Percentiles rank a stretch among this genome's conserved stretches.
Conservation (phyloP, 1,284 basidiomycete species). For the Cryptococcus neoformans region DNA sequence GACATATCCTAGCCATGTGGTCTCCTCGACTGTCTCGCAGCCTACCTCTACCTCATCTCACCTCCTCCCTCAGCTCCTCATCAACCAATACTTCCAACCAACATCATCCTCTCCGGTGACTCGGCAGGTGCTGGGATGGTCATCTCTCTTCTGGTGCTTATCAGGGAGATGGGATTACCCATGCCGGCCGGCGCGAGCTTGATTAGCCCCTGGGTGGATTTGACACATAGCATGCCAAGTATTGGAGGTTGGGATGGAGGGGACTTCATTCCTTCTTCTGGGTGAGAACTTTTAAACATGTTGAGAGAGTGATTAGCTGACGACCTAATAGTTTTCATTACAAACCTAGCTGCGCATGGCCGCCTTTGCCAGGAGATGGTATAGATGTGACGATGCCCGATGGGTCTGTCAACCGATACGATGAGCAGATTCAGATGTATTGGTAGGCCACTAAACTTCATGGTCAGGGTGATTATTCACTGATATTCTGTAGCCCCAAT, state of each 20-base stretch:
- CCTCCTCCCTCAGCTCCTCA: constrained; percentile 66
- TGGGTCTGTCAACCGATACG: constrained; percentile 28
- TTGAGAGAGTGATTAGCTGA: not conserved
- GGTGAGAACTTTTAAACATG: constrained; percentile 6
- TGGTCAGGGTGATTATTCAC: not conserved
- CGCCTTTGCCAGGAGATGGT: constrained; percentile 41
- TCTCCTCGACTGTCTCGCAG: constrained; percentile 47
- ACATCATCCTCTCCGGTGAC: constrained; percentile 83
- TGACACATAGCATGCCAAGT: constrained; percentile 91
- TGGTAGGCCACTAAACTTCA: constrained; percentile 26
- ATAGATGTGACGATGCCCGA: constrained; percentile 34
- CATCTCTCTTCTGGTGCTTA: constrained; percentile 77
- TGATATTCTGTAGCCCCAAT: constrained; percentile 45
- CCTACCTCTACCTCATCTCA: constrained; percentile 63
- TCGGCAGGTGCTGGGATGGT: constrained; percentile 89
- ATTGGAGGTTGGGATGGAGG: constrained; percentile 52
- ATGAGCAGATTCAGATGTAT: constrained; percentile 55
- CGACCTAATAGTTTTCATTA: constrained; percentile 42
- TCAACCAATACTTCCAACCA: constrained; percentile 69
- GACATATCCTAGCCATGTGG: constrained; percentile 48
- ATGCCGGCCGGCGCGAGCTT: constrained; percentile 78
- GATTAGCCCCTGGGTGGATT: constrained; percentile 87
- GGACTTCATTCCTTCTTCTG: constrained; percentile 43
- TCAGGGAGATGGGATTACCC: constrained; percentile 80
- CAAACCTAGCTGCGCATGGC: constrained; percentile 47